Base-by-base conservation (phyloP, 768 basidiomycete species). In the Amanita phalloides region DNA sequence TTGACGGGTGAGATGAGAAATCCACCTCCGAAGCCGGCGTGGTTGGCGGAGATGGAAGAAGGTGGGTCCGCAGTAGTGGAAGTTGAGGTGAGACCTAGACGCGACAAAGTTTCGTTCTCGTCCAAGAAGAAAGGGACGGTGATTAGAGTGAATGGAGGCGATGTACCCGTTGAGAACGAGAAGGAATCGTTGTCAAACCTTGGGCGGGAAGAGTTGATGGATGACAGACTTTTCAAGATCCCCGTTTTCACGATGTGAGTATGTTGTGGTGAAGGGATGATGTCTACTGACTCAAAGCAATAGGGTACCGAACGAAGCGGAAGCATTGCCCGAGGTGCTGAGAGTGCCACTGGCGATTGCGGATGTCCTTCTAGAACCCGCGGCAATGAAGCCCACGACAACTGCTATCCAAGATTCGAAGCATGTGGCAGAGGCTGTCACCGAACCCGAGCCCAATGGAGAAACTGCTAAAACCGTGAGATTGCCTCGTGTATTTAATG, bases 131-230 rank as follows among this genome's bases (percentile, higher is more conserved):
- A 61, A 50, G 64, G 62, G 53, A 64, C 64, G 41, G 60, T 66
- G 41, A 71, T 77, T 36, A 58, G 54, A 33, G 68, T 74, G 32
- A 69, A 77, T 54, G 72, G 71, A 41, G 66, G 58, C 37, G 78
- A 87, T 32, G 76, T 82, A 38, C 61, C 77, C 4, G 78, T 91
- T 46, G 66, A 81, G 5, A 76, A 73, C 44, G 88, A 91, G 72
- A 89, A 89, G 71, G 88, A 87, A 65, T 79, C 78, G 14, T 62
- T 89, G 64, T 83, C 81, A 54, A 74, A 65, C 23, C 68, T 89
- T 42, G 86, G 86, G 23, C 72, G 86, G 45, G 86, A 89, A 49
- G 87, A 89, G 64, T 66, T 91, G 58, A 74, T 86, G 60, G 84
- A 90, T 58, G 81, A 85, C 59, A 72, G 80, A 59, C 73, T 81